phyloP scores from a whole-genome alignment of 2,329 filamentous ascomycete species.

The Ampelomyces quisqualis region DNA sequence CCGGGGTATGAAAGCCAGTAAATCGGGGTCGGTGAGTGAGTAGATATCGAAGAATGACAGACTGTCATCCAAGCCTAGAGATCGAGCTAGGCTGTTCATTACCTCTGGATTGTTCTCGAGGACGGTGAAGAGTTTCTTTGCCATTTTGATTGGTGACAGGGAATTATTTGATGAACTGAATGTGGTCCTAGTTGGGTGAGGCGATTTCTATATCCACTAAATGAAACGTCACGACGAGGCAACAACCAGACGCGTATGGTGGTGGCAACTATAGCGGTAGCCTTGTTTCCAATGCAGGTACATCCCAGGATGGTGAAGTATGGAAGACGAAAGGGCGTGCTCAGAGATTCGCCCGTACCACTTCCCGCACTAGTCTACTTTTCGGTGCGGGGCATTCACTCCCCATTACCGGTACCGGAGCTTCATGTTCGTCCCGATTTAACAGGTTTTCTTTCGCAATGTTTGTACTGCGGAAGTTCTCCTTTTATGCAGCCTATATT shows the following conservation, averaged over 20 bases:
- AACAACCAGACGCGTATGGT: constrained; percentile 2
- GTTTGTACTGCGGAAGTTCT: neutral
- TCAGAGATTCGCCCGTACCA: neutral
- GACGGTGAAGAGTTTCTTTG: constrained; percentile 32
- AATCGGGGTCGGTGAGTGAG: constrained; percentile 53
- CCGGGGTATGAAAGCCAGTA: constrained; percentile 54
- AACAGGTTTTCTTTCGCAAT: too few species aligned
- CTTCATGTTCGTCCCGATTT: too few species aligned
- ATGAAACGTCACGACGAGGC: constrained; percentile 4
- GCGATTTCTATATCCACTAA: too few species aligned
- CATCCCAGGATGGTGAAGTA: neutral
- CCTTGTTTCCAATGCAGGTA: neutral
- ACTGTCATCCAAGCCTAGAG: constrained; percentile 50
- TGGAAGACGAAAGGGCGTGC: neutral
- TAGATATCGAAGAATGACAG: constrained; percentile 58
- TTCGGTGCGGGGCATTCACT: constrained; percentile 10
- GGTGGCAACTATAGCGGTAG: neutral
- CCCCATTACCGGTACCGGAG: too few species aligned
- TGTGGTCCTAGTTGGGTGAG: neutral
- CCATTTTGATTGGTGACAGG: constrained; percentile 14
- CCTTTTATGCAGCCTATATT: neutral
- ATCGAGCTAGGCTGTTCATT: constrained; percentile 52
- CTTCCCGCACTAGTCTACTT: constrained; percentile 14
- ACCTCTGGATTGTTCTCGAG: constrained; percentile 58
- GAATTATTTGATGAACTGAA: neutral